Percentiles rank a stretch among this genome's conserved stretches.
Evolutionary conservation across 2,329 filamentous ascomycete genomes (phyloP).

Genomic region (Aureobasidium zeae): DNA sequence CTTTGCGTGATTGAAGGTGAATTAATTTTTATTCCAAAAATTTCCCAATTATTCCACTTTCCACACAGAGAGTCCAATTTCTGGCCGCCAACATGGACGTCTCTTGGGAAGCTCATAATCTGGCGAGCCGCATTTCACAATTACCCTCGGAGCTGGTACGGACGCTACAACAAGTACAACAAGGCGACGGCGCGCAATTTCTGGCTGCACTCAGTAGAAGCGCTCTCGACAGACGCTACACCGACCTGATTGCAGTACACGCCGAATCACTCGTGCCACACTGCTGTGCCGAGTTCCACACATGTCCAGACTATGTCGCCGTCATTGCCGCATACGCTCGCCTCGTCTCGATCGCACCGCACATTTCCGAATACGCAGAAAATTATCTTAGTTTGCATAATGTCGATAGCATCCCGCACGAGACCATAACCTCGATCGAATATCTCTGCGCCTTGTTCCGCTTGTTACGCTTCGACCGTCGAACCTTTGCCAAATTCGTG

Average conservation of each 20-base stretch:
- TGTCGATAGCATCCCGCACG: constrained; percentile 10
- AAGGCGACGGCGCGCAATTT: constrained; percentile 55
- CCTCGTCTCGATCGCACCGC: constrained; percentile 71
- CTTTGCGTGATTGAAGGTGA: constrained; percentile 6
- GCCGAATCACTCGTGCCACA: constrained; percentile 72
- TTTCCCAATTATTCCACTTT: constrained; percentile 1
- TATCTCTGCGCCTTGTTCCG: constrained; percentile 64
- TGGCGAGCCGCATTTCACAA: constrained; percentile 37
- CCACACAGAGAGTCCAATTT: not conserved
- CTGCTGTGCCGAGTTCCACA: constrained; percentile 52
- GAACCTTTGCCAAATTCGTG: constrained; percentile 56
- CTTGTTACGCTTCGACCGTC: constrained; percentile 65
- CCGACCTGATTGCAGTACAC: constrained; percentile 62
- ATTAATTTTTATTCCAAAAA: constrained; percentile 4
- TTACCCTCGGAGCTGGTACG: constrained; percentile 62
- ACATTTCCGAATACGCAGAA: constrained; percentile 65
- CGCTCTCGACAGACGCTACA: constrained; percentile 60
- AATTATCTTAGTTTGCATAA: constrained; percentile 23
- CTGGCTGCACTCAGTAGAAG: constrained; percentile 61
- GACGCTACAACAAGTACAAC: constrained; percentile 56
- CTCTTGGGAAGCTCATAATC: constrained; percentile 15
- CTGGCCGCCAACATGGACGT: constrained; percentile 17
- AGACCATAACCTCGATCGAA: constrained; percentile 14
- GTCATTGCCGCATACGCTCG: constrained; percentile 66
- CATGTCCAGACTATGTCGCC: constrained; percentile 26